Percentiles rank a stretch among this genome's conserved stretches.
phyloP scores from a whole-genome alignment of 176 grass and related monocot genomes.

The Cocos nucifera region DNA sequence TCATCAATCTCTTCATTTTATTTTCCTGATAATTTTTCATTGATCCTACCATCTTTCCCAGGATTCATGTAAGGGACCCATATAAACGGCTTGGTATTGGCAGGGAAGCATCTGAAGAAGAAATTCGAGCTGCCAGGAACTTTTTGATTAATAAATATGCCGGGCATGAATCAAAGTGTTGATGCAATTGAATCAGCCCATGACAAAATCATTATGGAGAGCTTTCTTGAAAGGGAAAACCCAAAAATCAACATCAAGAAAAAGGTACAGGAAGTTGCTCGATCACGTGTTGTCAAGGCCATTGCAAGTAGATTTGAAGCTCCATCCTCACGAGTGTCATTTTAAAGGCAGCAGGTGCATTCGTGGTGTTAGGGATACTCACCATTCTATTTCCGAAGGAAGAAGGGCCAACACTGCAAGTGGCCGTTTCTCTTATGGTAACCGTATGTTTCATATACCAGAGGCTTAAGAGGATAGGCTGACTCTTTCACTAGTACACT shows the following conservation, averaged over 20 bases:
- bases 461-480: constrained; percentile 59
- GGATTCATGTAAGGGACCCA: constrained; percentile 81
- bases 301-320: constrained; percentile 72
- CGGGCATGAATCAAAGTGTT: constrained; percentile 70
- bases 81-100: constrained; percentile 74
- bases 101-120: constrained; percentile 90
- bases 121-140: constrained; percentile 88
- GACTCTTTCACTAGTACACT: constrained; percentile 20
- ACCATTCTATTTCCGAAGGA: constrained; percentile 71
- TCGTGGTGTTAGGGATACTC: constrained; percentile 48
- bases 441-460: constrained; percentile 85
- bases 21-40: constrained; percentile 18
- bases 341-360: constrained; percentile 56
- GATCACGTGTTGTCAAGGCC: constrained; percentile 53
- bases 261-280: constrained; percentile 63
- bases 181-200: constrained; percentile 90
- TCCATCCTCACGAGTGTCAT: constrained; percentile 55
- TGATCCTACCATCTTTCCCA: constrained; percentile 71
- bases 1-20: constrained; percentile 4
- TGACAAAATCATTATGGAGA: constrained; percentile 82
- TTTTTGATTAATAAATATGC: constrained; percentile 79
- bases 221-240: constrained; percentile 72
- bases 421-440: constrained; percentile 61
- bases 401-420: constrained; percentile 88
- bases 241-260: constrained; percentile 77